phyloP scores from a whole-genome alignment of 495 filamentous ascomycete genomes.

The Daldinia bambusicola region DNA sequence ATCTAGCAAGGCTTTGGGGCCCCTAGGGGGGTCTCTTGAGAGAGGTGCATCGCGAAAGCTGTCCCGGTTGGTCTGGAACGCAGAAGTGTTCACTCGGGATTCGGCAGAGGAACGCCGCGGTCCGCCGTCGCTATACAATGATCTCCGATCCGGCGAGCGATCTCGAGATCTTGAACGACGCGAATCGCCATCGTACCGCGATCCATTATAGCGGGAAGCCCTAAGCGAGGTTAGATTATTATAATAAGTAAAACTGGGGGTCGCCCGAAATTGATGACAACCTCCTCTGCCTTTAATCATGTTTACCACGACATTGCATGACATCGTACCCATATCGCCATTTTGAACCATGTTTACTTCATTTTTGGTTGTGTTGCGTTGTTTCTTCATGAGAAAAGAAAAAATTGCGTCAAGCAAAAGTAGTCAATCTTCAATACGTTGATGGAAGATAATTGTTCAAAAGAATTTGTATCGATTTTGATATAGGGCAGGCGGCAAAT shows the following conservation, averaged over 20 bases:
- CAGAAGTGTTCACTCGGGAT: slow-evolving; percentile 58
- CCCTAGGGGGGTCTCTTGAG: slow-evolving; percentile 68
- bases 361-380: neutral
- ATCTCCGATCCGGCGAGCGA: slow-evolving; percentile 66
- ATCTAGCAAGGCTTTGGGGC: slow-evolving; percentile 75
- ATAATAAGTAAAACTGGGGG: neutral
- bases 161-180: slow-evolving; percentile 66
- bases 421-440: neutral
- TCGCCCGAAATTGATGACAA: neutral
- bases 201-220: slow-evolving; percentile 59
- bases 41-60: slow-evolving; percentile 56
- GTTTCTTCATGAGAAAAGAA: too few relatives aligned
- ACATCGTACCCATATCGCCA: neutral
- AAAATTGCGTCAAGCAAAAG: neutral
- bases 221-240: slow-evolving; percentile 31
- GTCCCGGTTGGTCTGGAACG: slow-evolving; percentile 62
- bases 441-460: neutral
- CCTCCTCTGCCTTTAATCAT: neutral
- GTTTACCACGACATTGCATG: neutral
- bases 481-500: neutral
- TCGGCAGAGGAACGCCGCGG: slow-evolving; percentile 60
- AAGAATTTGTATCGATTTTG: neutral
- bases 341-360: neutral
- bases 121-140: slow-evolving; percentile 60
- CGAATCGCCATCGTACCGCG: slow-evolving; percentile 58